Evolutionary conservation across 75 land plant species (phyloP).

Genomic region (Pinus tabuliformis): DNA sequence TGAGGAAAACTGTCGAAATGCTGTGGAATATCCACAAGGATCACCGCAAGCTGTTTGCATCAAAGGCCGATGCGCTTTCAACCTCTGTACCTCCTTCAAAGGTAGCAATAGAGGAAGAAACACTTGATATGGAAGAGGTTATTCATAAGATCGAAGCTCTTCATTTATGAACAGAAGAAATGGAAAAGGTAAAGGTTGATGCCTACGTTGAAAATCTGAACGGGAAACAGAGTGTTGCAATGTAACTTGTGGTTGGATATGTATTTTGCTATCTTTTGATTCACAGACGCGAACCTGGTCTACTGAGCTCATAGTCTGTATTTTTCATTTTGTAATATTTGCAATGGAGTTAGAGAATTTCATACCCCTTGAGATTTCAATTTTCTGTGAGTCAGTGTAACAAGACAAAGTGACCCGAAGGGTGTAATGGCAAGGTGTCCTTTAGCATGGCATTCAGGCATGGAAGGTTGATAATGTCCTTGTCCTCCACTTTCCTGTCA

Average conservation of each 20-base stretch:
- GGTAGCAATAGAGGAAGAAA: neutral
- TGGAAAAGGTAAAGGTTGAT: neutral
- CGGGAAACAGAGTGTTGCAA: too few relatives aligned
- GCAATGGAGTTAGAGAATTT: slow-evolving; percentile 37
- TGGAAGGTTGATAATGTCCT: slow-evolving; percentile 46
- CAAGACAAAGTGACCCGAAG: slow-evolving; percentile 50
- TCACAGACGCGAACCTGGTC: too few relatives aligned
- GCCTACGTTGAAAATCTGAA: neutral
- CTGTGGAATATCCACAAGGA: slow-evolving; percentile 87
- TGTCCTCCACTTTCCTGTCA: slow-evolving; percentile 33
- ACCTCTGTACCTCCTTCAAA: neutral
- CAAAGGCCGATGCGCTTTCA: too few relatives aligned
- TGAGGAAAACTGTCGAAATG: slow-evolving; percentile 67
- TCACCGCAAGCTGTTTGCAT: slow-evolving; percentile 31
- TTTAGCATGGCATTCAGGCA: slow-evolving; percentile 61
- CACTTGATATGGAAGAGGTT: neutral
- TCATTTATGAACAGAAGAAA: neutral
- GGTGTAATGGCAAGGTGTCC: slow-evolving; percentile 61
- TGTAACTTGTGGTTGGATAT: too few relatives aligned
- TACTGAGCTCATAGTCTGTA: too few relatives aligned
- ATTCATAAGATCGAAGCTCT: slow-evolving; percentile 8
- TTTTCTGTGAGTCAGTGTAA: slow-evolving; percentile 54
- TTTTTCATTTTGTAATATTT: too few relatives aligned
- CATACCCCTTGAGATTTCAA: slow-evolving; percentile 59
- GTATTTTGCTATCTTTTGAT: too few relatives aligned